phyloP scores from a whole-genome alignment of 345 rosid species.

The Gossypium turneri region DNA sequence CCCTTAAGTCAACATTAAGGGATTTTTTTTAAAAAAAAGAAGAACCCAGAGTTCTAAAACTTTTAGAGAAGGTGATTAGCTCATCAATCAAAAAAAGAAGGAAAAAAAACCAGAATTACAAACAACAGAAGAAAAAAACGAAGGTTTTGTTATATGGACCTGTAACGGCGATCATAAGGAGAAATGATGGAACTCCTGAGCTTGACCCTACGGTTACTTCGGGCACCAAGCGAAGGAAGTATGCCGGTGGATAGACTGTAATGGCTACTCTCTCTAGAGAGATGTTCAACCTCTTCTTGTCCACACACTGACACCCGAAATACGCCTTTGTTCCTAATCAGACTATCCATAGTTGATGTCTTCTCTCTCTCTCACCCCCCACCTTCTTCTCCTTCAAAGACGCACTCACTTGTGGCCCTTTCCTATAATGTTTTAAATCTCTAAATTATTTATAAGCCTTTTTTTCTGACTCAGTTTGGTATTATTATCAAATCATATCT shows the following conservation, averaged over 20 bases:
- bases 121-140: neutral
- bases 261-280: conserved; percentile 79
- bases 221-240: conserved; percentile 87
- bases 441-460: neutral
- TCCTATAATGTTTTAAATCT: neutral
- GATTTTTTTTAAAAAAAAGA: neutral
- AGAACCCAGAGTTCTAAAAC: neutral
- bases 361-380: neutral
- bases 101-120: neutral
- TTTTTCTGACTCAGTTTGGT: neutral
- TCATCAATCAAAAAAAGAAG: neutral
- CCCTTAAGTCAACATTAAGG: neutral
- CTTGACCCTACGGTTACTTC: conserved; percentile 72
- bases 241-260: conserved; percentile 82
- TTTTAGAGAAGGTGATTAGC: neutral
- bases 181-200: conserved; percentile 58
- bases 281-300: conserved; percentile 64
- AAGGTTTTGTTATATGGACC: conserved; percentile 28
- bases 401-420: neutral
- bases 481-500: neutral
- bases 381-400: neutral
- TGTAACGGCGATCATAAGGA: conserved; percentile 83
- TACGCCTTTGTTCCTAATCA: conserved; percentile 27
- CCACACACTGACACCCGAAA: conserved; percentile 45
- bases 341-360: neutral